Evolutionary conservation across 495 filamentous ascomycete species (phyloP).

Genomic region (Hypoxylon cercidicola): DNA sequence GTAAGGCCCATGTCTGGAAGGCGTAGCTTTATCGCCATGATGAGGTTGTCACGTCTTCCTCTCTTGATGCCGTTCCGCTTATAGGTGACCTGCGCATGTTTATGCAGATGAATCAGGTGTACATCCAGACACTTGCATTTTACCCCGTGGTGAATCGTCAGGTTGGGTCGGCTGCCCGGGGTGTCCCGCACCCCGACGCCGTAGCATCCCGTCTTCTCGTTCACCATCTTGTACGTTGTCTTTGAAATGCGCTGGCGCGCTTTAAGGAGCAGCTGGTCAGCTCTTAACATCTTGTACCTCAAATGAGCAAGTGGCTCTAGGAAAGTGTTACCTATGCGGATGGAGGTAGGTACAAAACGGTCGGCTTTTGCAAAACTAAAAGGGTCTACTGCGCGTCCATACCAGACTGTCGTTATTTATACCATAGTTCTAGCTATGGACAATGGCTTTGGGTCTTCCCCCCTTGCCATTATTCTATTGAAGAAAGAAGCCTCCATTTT

Average conservation of each 20-base stretch:
- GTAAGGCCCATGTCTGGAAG: constrained; percentile 13
- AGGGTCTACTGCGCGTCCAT: too few relatives aligned
- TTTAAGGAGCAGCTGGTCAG: constrained; percentile 3
- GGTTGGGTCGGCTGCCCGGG: not conserved
- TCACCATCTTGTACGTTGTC: constrained; percentile 15
- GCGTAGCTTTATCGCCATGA: constrained; percentile 23
- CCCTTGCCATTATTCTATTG: not conserved
- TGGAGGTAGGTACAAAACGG: too few relatives aligned
- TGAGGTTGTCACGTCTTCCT: constrained; percentile 17
- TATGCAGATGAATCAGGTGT: not conserved
- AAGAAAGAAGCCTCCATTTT: not conserved
- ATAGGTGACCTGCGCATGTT: constrained; percentile 10
- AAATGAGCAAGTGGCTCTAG: not conserved
- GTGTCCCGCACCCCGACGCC: constrained; percentile 6
- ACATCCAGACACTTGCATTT: constrained; percentile 11
- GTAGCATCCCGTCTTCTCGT: constrained; percentile 20
- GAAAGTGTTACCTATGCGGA: too few relatives aligned
- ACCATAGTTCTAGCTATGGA: not conserved
- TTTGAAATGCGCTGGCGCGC: constrained; percentile 22
- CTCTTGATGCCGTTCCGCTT: constrained; percentile 7
- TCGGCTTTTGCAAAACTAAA: too few relatives aligned
- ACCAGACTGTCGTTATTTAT: not conserved
- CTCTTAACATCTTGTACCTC: constrained; percentile 7
- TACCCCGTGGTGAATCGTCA: constrained; percentile 18
- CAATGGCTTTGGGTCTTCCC: not conserved